Evolutionary conservation across 805 yeast genomes (phyloP).

Genomic region (Aciculoconidium aculeatum): DNA sequence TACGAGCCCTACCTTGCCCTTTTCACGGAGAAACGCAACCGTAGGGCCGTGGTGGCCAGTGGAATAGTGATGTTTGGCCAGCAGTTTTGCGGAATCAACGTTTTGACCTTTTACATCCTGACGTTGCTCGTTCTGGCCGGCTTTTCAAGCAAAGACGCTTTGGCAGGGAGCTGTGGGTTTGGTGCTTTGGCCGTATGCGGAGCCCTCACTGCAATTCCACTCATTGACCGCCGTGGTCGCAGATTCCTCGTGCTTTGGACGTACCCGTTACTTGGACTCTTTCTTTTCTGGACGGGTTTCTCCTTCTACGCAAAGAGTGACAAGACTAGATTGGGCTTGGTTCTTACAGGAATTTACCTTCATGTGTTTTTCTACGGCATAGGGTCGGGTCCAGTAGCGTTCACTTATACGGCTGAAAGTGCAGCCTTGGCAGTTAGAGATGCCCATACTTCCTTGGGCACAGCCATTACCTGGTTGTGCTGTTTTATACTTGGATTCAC

Average conservation of each 20-base stretch:
- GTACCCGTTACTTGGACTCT: conserved; percentile 19
- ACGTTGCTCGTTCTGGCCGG: conserved; percentile 10
- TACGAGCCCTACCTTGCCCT: conserved; percentile 5
- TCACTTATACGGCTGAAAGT: conserved; percentile 23
- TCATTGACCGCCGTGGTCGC: conserved; percentile 21
- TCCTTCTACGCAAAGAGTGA: conserved; percentile 16
- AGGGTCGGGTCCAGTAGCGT: conserved; percentile 23
- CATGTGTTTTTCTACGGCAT: conserved; percentile 16
- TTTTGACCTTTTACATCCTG: conserved; percentile 9
- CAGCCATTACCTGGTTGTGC: conserved; percentile 23
- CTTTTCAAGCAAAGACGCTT: conserved; percentile 6
- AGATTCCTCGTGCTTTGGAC: conserved; percentile 19
- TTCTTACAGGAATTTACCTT: conserved; percentile 19
- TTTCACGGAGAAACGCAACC: conserved; percentile 7
- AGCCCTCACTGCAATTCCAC: conserved; percentile 18
- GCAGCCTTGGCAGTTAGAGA: conserved; percentile 21
- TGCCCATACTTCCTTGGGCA: conserved; percentile 20
- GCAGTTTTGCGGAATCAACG: conserved; percentile 14
- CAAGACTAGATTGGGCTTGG: conserved; percentile 15
- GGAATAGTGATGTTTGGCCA: conserved; percentile 12
- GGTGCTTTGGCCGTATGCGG: conserved; percentile 10
- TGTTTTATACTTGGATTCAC: conserved; percentile 21
- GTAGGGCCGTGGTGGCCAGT: conserved; percentile 9
- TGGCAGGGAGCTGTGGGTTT: conserved; percentile 11
- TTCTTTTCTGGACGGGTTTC: conserved; percentile 19